Percentiles rank a stretch among this genome's conserved stretches.
phyloP scores from a whole-genome alignment of 2,329 filamentous ascomycete genomes.

The Fusarium xylarioides region DNA sequence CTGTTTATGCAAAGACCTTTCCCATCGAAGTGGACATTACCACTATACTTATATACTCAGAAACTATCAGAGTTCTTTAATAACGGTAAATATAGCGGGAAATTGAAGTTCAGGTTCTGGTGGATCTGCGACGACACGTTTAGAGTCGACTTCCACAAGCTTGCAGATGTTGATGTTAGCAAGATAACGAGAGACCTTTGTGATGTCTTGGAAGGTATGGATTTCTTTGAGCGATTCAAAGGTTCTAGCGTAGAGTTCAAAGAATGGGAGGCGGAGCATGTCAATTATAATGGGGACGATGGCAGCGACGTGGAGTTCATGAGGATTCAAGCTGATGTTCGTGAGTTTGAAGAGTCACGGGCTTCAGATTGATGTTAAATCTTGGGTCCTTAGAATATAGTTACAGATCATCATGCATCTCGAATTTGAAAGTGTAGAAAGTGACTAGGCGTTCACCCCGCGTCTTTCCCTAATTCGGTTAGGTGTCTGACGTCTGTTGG shows the following conservation, averaged over 20 bases:
- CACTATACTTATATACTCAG: background rate
- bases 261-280: background rate
- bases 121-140: background rate
- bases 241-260: background rate
- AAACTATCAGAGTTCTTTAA: background rate
- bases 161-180: background rate
- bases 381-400: background rate
- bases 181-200: background rate
- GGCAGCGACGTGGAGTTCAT: background rate
- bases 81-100: background rate
- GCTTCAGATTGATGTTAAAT: background rate
- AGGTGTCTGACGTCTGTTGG: no score
- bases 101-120: background rate
- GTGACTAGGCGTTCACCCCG: no score
- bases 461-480: no score
- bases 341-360: background rate
- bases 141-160: background rate
- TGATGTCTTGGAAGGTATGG: background rate
- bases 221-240: background rate
- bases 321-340: background rate
- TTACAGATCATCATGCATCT: no score
- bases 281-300: background rate
- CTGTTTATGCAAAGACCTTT: background rate
- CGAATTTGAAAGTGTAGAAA: no score
- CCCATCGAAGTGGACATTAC: background rate